These are phyloP conservation scores for Colletotrichum gigasporum DNA, from an alignment of 2,329 filamentous ascomycete genomes.

Conservation along the genomic window DNA sequence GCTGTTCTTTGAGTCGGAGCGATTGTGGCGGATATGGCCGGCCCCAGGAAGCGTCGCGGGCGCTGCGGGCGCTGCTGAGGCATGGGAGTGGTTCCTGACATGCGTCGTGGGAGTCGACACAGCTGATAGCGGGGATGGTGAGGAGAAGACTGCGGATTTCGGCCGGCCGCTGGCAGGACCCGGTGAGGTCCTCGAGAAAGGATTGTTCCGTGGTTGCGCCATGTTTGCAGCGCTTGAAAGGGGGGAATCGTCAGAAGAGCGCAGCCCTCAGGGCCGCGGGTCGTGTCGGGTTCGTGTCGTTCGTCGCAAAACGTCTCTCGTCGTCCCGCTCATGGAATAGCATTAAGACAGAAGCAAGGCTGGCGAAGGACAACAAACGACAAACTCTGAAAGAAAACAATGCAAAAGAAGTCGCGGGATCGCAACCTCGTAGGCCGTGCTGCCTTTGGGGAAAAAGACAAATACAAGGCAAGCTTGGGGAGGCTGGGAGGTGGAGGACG, in stretches of 20 bases:
- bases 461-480: slow-evolving; percentile 21
- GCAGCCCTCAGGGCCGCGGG: slow-evolving; percentile 8
- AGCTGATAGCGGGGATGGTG: slow-evolving; percentile 58
- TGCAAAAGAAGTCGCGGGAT: slow-evolving; percentile 15
- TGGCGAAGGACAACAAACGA: slow-evolving; percentile 11
- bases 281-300: slow-evolving; percentile 17
- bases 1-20: slow-evolving; percentile 71
- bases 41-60: slow-evolving; percentile 50
- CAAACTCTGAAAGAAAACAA: slow-evolving; percentile 28
- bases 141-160: slow-evolving; percentile 78
- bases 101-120: slow-evolving; percentile 61
- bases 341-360: slow-evolving; percentile 29
- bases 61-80: slow-evolving; percentile 54
- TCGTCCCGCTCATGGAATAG: slow-evolving; percentile 29
- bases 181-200: slow-evolving; percentile 79
- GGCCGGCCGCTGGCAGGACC: slow-evolving; percentile 68
- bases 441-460: slow-evolving; percentile 19
- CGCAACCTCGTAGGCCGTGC: slow-evolving; percentile 8
- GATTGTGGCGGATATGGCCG: slow-evolving; percentile 49
- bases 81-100: slow-evolving; percentile 75
- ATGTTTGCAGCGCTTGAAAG: slow-evolving; percentile 58
- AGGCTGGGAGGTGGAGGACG: slow-evolving; percentile 30
- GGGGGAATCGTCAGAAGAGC: slow-evolving; percentile 51
- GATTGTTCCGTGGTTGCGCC: slow-evolving; percentile 81
- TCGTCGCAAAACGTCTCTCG: slow-evolving; percentile 29